Conservation (phyloP, 495 filamentous ascomycete species). For the Parachaetomium inaequale region DNA sequence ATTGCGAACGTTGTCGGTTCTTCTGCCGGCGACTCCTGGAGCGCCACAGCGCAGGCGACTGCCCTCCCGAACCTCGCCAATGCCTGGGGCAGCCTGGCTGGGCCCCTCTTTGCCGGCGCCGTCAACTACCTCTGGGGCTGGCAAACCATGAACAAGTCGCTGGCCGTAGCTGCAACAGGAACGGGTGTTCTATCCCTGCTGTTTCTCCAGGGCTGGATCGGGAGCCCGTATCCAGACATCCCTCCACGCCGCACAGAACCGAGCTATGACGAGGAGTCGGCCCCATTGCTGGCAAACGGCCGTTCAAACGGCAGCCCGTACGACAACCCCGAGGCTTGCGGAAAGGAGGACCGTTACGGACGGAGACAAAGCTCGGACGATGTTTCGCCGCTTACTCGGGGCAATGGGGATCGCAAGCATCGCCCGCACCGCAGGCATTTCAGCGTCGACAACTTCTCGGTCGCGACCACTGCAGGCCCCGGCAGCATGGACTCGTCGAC, state of each 20-base stretch:
- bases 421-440: slow-evolving; percentile 29
- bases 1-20: slow-evolving; percentile 9
- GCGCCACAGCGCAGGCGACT: slow-evolving; percentile 16
- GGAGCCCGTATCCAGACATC: slow-evolving; percentile 1
- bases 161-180: slow-evolving; percentile 17
- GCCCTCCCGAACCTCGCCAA: slow-evolving; percentile 23
- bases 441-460: slow-evolving; percentile 31
- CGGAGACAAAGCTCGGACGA: slow-evolving; percentile 3
- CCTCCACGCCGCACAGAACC: background rate
- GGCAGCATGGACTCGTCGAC: slow-evolving; percentile 18
- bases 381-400: slow-evolving; percentile 7
- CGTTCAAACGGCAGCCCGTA: background rate
- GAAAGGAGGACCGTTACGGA: background rate
- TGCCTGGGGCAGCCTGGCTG: slow-evolving; percentile 31
- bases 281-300: slow-evolving; percentile 21
- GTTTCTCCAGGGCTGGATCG: slow-evolving; percentile 32
- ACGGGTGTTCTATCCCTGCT: slow-evolving; percentile 22
- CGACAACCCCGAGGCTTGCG: background rate
- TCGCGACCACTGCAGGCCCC: slow-evolving; percentile 20
- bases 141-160: slow-evolving; percentile 20
- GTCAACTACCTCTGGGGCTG: slow-evolving; percentile 25
- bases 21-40: slow-evolving; percentile 7
- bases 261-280: slow-evolving; percentile 26
- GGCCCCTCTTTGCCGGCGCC: slow-evolving; percentile 26
- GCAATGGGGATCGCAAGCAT: background rate